phyloP scores from a whole-genome alignment of 2,329 filamentous ascomycete species.

The Aspergillus oerlinghausenensis region DNA sequence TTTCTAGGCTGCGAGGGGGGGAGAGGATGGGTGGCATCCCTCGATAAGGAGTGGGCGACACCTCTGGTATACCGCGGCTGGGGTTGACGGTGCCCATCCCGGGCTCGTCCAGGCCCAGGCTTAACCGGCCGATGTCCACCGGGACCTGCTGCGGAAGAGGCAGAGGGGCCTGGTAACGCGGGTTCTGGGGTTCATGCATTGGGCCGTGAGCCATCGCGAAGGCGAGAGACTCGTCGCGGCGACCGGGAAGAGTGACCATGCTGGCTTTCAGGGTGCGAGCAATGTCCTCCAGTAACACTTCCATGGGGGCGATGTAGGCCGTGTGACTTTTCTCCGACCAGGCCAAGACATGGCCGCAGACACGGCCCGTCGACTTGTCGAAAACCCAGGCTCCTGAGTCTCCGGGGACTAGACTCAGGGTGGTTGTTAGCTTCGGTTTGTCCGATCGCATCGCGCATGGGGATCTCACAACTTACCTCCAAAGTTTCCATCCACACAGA shows the following conservation, averaged over 20 bases:
- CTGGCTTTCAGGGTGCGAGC: constrained; percentile 68
- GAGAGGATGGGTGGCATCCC: constrained; percentile 25
- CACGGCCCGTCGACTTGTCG: constrained; percentile 68
- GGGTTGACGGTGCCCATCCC: constrained; percentile 14
- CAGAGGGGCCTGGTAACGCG: constrained; percentile 18
- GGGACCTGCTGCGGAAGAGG: constrained; percentile 23
- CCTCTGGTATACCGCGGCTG: constrained; percentile 18
- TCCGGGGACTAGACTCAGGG: constrained; percentile 58
- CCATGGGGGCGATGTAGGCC: constrained; percentile 94
- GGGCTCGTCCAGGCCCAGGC: constrained; percentile 19
- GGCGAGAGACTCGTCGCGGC: constrained; percentile 24
- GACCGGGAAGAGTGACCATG: constrained; percentile 66
- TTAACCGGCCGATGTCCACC: constrained; percentile 22
- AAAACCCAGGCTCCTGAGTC: constrained; percentile 94
- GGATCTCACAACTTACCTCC: constrained; percentile 42
- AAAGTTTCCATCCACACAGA: constrained; percentile 58
- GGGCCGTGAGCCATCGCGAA: constrained; percentile 17
- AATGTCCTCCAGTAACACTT: constrained; percentile 81
- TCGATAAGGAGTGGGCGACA: constrained; percentile 22
- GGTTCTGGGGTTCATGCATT: constrained; percentile 15
- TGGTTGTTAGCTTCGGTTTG: constrained; percentile 12
- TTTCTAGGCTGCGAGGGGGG: constrained; percentile 33
- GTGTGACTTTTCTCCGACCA: constrained; percentile 76
- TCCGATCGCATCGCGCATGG: not conserved
- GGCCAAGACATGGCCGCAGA: constrained; percentile 87